Evolutionary conservation across 306 rosid genomes (phyloP), one percentile per base, ranked within the genome.

Genomic region (Carpinus fangiana): DNA sequence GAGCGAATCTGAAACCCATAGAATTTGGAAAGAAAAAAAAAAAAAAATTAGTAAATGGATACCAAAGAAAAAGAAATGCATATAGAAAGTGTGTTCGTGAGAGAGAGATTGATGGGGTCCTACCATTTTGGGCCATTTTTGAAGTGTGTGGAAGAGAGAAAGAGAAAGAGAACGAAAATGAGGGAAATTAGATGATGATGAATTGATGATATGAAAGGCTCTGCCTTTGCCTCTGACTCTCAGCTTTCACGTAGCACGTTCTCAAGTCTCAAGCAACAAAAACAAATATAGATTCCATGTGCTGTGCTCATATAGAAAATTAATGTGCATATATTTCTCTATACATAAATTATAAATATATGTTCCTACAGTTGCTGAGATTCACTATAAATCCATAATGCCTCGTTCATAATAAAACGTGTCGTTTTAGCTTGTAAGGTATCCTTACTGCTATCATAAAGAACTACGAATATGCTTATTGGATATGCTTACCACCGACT

Each of bases 101-200:
- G 34, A 43, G 45, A 4, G 9, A 70, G 56, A 76, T 10, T 5
- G 72, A 47, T 18, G 20, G 76, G 45, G 47, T 12, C 46, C 9
- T 81, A 91, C 91, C 95, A 54, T 52, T 79, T 70, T 84, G 82
- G 21, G 83, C 90, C 98, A 93, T 93, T 79, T 60, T 6, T 59
- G 12, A 1, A 57, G 5, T 50, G 23, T 4, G 53, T 45, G 46
- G 8, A 72, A 48, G 73, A 41, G 56, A 7, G 23, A 20, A 34
- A 34, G 70, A 73, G 16, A 70, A 14, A 41, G 81, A 77, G 31
- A 1, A 28, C 1, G 31, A 31, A 31, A 79, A 60, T 57, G 66
- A 12, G 46, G 21, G 12, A 46, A 69, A 36, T 14, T 13, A 7
- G 74, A 72, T 21, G 81, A 55, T 14, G 69, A 52, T 17, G 8